Percentiles rank a stretch among this genome's conserved stretches.
These are phyloP conservation scores for Trichosporon ovoides DNA, from an alignment of 1,284 basidiomycete species.

Conservation along the genomic window DNA sequence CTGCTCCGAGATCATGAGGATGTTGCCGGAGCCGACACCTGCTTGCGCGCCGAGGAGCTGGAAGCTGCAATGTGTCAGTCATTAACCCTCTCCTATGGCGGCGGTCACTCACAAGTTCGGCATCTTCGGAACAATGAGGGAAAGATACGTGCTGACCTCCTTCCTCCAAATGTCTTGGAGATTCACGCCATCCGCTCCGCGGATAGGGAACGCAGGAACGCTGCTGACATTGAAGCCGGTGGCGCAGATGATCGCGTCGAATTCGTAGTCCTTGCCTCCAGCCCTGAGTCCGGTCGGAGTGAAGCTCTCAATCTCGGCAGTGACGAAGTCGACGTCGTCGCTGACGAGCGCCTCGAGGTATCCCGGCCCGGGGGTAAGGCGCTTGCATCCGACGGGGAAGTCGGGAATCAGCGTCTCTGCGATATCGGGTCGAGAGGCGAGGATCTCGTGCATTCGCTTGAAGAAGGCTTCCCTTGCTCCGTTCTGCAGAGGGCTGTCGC, in stretches of 20 bases:
- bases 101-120: slow-evolving; percentile 27
- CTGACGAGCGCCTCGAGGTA: slow-evolving; percentile 38
- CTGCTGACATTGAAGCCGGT: slow-evolving; percentile 36
- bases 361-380: slow-evolving; percentile 40
- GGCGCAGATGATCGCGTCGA: slow-evolving; percentile 35
- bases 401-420: slow-evolving; percentile 23
- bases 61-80: slow-evolving; percentile 9
- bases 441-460: slow-evolving; percentile 21
- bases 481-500: slow-evolving; percentile 23
- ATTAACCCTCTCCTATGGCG: too few species aligned
- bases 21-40: slow-evolving; percentile 10
- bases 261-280: slow-evolving; percentile 22
- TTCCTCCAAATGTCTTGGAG: slow-evolving; percentile 37
- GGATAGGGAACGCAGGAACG: slow-evolving; percentile 32
- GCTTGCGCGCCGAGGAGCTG: slow-evolving; percentile 12
- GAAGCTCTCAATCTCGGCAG: slow-evolving; percentile 21
- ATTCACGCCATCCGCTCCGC: slow-evolving; percentile 24
- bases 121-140: slow-evolving; percentile 28
- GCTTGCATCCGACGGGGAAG: slow-evolving; percentile 32
- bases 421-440: slow-evolving; percentile 19
- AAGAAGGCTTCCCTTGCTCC: slow-evolving; percentile 18
- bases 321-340: slow-evolving; percentile 31
- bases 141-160: slow-evolving; percentile 30
- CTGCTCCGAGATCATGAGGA: slow-evolving; percentile 22
- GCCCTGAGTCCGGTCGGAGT: slow-evolving; percentile 27